Base-by-base conservation (phyloP, 2,329 filamentous ascomycete genomes). In the Xylaria sp. region DNA sequence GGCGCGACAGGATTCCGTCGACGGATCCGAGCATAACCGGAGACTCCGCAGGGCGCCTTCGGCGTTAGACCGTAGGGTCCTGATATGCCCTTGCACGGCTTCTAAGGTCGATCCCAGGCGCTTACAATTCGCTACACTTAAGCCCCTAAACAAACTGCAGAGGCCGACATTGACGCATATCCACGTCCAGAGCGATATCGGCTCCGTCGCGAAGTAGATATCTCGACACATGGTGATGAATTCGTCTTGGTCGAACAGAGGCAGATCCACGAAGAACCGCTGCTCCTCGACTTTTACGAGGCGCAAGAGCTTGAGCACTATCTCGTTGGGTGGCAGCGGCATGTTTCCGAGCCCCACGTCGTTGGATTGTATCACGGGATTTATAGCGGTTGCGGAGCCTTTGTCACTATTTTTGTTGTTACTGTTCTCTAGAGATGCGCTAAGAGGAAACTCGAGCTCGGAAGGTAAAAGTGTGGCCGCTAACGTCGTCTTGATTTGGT, bases 151-250 rank as follows among this genome's bases (percentile, higher is more conserved):
- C 18, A 77, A 66, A 36, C 71, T 71, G 53, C 74, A 72, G 2
- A 77, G 73, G 3, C 74, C 75, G 2, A 74, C 70, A 32, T 77
- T 77, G 7, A 76, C 76, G 25, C 67, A 68, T 30, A 74, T 74
- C 76, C 76, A 77, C 13, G 66, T 71, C 70, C 72, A 73, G 9
- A 76, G 62, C 10, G 74, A 75, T 18, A 76, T 69, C 0, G 74
- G 73, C 57, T 75, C 72, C n/a, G 73, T 74, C 7, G 75, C 74
- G 36, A 77, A 76, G 65, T 75, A 77, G 36, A 76, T 74, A 2
- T 70, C 66, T 2, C 73, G 72, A 48, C 76, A 77, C 57, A 76
- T 68, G 23, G 71, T 67, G n/a, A 69, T 63, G 62, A 77, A 76
- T 20, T 76, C 74, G 25, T 73, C 69, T 57, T 73, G 69, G 10